These are phyloP conservation scores for Botryotinia narcissicola DNA, from an alignment of 2,329 filamentous ascomycete species.

Conservation along the genomic window DNA sequence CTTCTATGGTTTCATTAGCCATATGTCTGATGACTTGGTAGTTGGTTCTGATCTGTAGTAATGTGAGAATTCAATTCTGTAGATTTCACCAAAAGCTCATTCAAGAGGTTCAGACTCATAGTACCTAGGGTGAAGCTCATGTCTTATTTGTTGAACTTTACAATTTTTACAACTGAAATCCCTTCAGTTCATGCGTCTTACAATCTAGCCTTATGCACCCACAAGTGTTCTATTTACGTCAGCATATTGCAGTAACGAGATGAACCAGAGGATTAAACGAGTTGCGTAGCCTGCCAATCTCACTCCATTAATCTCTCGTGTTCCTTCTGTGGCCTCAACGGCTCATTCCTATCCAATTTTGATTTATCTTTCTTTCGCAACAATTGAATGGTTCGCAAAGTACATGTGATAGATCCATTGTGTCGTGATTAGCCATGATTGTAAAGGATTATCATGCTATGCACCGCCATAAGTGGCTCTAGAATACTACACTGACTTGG, in stretches of 20 bases:
- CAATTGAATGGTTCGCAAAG: neutral
- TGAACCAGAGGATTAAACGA: neutral
- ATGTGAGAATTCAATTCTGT: neutral
- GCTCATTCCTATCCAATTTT: neutral
- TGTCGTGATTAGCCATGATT: neutral
- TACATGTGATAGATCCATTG: neutral
- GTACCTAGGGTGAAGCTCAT: too few species aligned
- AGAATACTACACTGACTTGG: neutral
- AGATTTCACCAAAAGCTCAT: neutral
- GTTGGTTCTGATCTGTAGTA: too few species aligned
- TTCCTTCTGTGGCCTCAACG: neutral
- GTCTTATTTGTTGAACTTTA: neutral
- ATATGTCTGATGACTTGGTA: too few species aligned
- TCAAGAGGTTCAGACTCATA: neutral
- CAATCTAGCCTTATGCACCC: neutral
- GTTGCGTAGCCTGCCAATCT: neutral
- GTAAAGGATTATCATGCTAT: neutral
- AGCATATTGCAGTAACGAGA: neutral
- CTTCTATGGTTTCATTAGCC: too few species aligned
- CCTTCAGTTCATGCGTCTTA: neutral
- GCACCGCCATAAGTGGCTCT: neutral
- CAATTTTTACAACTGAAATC: neutral
- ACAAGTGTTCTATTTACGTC: neutral
- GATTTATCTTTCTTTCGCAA: neutral
- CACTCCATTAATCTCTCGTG: neutral